phyloP scores from a whole-genome alignment of 495 filamentous ascomycete genomes.

The Penicillium parvum region DNA sequence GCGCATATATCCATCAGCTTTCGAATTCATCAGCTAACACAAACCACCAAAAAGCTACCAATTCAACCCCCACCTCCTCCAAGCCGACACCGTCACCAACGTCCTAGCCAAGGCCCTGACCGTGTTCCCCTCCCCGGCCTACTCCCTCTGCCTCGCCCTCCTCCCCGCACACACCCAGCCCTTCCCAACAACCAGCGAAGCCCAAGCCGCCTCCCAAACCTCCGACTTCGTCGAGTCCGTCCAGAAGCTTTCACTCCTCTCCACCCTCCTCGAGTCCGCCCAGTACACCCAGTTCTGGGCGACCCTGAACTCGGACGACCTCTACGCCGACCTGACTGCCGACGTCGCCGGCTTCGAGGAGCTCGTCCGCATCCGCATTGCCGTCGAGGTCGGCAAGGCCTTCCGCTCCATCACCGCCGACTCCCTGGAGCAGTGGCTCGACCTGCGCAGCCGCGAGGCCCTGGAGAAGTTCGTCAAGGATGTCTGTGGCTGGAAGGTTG shows the following conservation, averaged over 20 bases:
- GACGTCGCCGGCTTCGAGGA: conserved; percentile 97
- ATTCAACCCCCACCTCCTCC: conserved; percentile 98
- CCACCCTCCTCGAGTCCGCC: conserved; percentile 77
- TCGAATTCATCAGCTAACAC: conserved; percentile 9
- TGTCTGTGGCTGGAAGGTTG: conserved; percentile 84
- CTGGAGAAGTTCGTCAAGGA: conserved; percentile 77
- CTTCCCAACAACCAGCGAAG: conserved; percentile 48
- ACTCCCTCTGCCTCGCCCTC: conserved; percentile 87
- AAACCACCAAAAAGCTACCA: conserved; percentile 98
- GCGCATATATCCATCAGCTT: too few species aligned
- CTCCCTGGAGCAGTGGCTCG: conserved; percentile 83
- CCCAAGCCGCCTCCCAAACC: conserved; percentile 60
- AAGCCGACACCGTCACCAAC: conserved; percentile 95
- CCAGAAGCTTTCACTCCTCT: conserved; percentile 78
- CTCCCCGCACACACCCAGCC: conserved; percentile 73
- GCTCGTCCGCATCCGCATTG: conserved; percentile 86
- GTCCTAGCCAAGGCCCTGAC: conserved; percentile 97
- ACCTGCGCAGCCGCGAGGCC: conserved; percentile 61
- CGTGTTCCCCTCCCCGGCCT: conserved; percentile 94
- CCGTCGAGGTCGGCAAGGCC: conserved; percentile 80
- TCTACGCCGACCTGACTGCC: conserved; percentile 92
- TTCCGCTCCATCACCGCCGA: conserved; percentile 75
- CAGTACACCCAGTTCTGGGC: conserved; percentile 91
- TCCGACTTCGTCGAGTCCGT: conserved; percentile 74
- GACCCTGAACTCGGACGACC: conserved; percentile 85